phyloP scores from a whole-genome alignment of 2,329 filamentous ascomycete genomes.

The Zalaria obscura region DNA sequence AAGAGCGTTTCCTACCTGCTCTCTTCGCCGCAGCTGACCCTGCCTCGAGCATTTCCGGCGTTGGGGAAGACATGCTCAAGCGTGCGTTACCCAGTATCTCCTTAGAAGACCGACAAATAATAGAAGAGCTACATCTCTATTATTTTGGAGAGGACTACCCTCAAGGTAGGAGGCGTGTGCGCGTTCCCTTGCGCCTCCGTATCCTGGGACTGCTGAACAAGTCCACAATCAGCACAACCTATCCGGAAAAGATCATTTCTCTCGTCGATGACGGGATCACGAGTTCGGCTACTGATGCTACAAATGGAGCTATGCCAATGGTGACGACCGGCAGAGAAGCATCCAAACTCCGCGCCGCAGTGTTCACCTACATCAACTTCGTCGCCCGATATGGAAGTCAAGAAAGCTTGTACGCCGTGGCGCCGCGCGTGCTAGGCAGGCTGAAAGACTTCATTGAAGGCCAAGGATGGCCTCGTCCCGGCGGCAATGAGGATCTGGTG shows the following conservation, averaged over 20 bases:
- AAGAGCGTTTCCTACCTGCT: slow-evolving; percentile 71
- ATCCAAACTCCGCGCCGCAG: slow-evolving; percentile 63
- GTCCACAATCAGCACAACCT: slow-evolving; percentile 58
- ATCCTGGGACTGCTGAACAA: slow-evolving; percentile 64
- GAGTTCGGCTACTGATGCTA: slow-evolving; percentile 7
- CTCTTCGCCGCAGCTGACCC: slow-evolving; percentile 71
- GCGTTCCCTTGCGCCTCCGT: slow-evolving; percentile 60
- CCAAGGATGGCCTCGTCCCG: slow-evolving; percentile 68
- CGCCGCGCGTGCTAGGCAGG: slow-evolving; percentile 51
- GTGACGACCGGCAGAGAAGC: slow-evolving; percentile 53
- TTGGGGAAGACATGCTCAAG: slow-evolving; percentile 84
- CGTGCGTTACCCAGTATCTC: slow-evolving; percentile 52
- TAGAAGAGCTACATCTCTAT: slow-evolving; percentile 54
- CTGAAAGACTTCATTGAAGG: slow-evolving; percentile 60
- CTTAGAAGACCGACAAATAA: slow-evolving; percentile 52
- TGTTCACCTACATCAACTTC: slow-evolving; percentile 81
- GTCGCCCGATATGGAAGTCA: slow-evolving; percentile 58
- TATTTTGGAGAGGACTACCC: slow-evolving; percentile 48
- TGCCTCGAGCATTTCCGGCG: slow-evolving; percentile 66
- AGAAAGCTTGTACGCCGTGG: slow-evolving; percentile 49
- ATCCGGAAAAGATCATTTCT: slow-evolving; percentile 51
- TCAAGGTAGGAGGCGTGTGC: slow-evolving; percentile 32
- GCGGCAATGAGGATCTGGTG: slow-evolving; percentile 40
- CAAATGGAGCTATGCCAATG: slow-evolving; percentile 1
- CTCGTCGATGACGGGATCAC: slow-evolving; percentile 55